Base-by-base conservation (phyloP, 2,329 filamentous ascomycete species). In the Aspergillus texensis region DNA sequence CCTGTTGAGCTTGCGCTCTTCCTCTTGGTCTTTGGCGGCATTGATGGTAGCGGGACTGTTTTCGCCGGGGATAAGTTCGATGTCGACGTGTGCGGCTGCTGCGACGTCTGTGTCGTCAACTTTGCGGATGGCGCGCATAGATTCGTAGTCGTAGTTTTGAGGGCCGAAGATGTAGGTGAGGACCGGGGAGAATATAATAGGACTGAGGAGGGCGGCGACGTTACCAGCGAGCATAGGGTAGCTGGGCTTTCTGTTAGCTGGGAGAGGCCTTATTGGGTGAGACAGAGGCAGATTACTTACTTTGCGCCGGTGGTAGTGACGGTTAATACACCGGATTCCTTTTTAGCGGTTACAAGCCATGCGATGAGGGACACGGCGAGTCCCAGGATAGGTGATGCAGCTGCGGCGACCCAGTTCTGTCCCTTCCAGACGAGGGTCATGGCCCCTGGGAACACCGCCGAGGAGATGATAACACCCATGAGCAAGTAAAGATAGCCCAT, bases 401-500 rank as follows among this genome's bases (percentile, higher is more conserved):
- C 87, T 0, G 91, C 91, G 1, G 91, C 91, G 75, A 87, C 87
- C 82, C 87, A 89, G 72, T 92, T 93, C 76, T 96, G 93, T 2
- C 89, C 87, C 57, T 86, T 86, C 92, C 93, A 97, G 63, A 93
- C 83, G 0, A 97, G 84, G 0, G 92, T 91, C 66, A 96, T 81
- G 0, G 92, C 90, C 0, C 92, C 91, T 0, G 94, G 93, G 14
- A 97, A 84, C 4, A 96, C 93, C 3, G 92, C 93, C 0, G 91
- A 88, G 0, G 90, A 93, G 73, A 97, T 95, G 71, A 97, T 92
- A 57, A 93, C 91, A 9, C 93, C 94, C 93, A 97, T 97, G 74
- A 96, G 86, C 1, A 96, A 82, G 73, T 96, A 96, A 3, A 96
- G 83, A 72, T 94, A 96, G 12, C 93, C 93, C 91, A 97, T 95